Evolutionary conservation across 148 eudicot genomes (phyloP).

Genomic region (Tetragonia tetragonoides): DNA sequence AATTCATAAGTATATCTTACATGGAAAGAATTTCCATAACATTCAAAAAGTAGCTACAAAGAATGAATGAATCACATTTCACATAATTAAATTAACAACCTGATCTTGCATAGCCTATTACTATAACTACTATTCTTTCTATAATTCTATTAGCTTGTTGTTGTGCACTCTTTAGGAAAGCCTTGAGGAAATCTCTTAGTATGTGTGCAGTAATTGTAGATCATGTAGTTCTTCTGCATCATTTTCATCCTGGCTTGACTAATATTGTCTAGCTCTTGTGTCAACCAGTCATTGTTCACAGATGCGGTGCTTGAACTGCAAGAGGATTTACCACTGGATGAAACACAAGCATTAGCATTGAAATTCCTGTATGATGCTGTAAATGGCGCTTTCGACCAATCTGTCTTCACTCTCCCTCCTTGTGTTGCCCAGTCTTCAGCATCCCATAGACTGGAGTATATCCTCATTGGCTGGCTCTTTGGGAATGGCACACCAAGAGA

Average conservation of each 20-base stretch:
- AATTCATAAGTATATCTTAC: too few species aligned
- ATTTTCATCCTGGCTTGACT: conserved; percentile 27
- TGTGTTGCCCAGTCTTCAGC: conserved; percentile 36
- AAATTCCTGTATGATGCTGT: conserved; percentile 32
- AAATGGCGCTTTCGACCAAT: conserved; percentile 37
- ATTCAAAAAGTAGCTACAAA: too few species aligned
- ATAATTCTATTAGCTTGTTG: neutral
- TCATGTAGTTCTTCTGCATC: conserved; percentile 41
- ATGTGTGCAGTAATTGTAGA: conserved; percentile 38
- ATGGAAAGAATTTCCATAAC: too few species aligned
- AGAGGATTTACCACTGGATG: conserved; percentile 26
- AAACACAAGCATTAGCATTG: conserved; percentile 30
- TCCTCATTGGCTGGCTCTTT: conserved; percentile 28
- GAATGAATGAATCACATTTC: too few species aligned
- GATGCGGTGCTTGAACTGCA: conserved; percentile 24
- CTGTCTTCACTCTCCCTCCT: conserved; percentile 38
- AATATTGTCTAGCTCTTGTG: conserved; percentile 22
- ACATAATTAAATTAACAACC: too few species aligned
- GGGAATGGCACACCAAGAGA: conserved; percentile 26
- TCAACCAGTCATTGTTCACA: conserved; percentile 23
- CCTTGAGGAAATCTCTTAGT: conserved; percentile 37
- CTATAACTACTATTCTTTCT: too few species aligned
- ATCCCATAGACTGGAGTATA: conserved; percentile 31
- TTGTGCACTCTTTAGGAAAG: conserved; percentile 30
- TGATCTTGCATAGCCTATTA: too few species aligned